These are phyloP conservation scores for Fragilariopsis cylindrus DNA, from an alignment of 108 stramenopile species.

Conservation along the genomic window DNA sequence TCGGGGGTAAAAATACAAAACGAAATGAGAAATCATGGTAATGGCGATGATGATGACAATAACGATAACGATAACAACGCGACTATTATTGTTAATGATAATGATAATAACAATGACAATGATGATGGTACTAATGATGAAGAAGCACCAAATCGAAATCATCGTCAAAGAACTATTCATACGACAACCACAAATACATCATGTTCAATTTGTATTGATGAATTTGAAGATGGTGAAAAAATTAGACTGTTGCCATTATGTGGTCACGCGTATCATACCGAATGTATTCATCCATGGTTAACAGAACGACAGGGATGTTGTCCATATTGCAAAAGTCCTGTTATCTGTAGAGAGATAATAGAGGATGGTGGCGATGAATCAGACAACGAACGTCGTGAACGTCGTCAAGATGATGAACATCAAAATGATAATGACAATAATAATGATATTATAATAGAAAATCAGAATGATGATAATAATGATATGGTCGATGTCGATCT, in stretches of 20 bases:
- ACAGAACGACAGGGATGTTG: slow-evolving; percentile 69
- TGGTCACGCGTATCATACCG: slow-evolving; percentile 76
- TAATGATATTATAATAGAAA: neutral
- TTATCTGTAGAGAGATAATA: neutral
- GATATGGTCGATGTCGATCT: too few species aligned
- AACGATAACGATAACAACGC: neutral
- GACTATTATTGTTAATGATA: too few species aligned
- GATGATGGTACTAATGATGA: neutral
- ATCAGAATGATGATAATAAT: neutral
- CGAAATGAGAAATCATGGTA: neutral
- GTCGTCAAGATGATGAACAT: neutral
- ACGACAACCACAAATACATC: slow-evolving; percentile 32
- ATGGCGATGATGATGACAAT: neutral
- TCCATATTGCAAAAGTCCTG: slow-evolving; percentile 61
- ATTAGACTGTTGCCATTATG: slow-evolving; percentile 81
- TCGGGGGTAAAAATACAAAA: neutral
- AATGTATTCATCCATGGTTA: slow-evolving; percentile 87
- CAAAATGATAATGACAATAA: slow-evolving; percentile 2
- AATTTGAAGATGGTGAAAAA: slow-evolving; percentile 77
- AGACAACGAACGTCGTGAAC: neutral
- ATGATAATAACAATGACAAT: neutral
- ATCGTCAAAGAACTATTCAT: neutral
- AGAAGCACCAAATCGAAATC: neutral
- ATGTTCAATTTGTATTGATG: slow-evolving; percentile 93
- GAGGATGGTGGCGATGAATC: neutral